These are phyloP conservation scores for Plectosphaerella plurivora DNA, from an alignment of 2,329 filamentous ascomycete species.

Conservation along the genomic window DNA sequence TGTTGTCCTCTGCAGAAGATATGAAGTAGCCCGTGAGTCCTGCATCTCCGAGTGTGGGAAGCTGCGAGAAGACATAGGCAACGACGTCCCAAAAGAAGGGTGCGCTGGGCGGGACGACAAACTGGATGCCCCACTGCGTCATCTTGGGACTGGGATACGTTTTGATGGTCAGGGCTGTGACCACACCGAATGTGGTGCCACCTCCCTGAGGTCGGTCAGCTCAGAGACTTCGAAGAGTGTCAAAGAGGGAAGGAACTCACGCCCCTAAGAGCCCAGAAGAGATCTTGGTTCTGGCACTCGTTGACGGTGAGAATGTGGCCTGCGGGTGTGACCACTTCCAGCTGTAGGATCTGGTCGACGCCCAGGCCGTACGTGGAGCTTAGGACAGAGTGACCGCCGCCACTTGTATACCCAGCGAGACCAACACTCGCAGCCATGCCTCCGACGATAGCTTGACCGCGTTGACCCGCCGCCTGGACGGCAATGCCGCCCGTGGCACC, in stretches of 20 bases:
- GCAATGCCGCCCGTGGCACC: constrained; percentile 47
- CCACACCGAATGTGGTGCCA: constrained; percentile 56
- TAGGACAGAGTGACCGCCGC: constrained; percentile 56
- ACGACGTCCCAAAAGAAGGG: constrained; percentile 41
- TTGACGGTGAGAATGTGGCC: constrained; percentile 48
- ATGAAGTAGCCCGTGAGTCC: constrained; percentile 49
- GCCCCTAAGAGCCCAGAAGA: constrained; percentile 62
- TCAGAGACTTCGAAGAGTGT: background rate
- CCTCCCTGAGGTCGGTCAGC: constrained; percentile 37
- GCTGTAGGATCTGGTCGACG: constrained; percentile 57
- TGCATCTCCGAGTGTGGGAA: constrained; percentile 42
- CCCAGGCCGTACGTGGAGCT: constrained; percentile 52
- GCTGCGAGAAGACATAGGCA: constrained; percentile 37
- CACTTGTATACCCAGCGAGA: constrained; percentile 56
- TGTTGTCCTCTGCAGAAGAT: constrained; percentile 14
- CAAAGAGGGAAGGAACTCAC: constrained; percentile 23
- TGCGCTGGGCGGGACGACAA: background rate
- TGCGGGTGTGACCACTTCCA: constrained; percentile 49
- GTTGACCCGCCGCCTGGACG: constrained; percentile 36
- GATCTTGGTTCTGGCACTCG: constrained; percentile 46
- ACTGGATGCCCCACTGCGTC: constrained; percentile 4
- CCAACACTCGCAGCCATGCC: constrained; percentile 53
- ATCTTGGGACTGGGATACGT: constrained; percentile 40
- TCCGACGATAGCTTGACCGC: constrained; percentile 46
- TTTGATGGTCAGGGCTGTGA: constrained; percentile 52